Evolutionary conservation across 1,284 basidiomycete genomes (phyloP).

Genomic region (Trametes versicolor): DNA sequence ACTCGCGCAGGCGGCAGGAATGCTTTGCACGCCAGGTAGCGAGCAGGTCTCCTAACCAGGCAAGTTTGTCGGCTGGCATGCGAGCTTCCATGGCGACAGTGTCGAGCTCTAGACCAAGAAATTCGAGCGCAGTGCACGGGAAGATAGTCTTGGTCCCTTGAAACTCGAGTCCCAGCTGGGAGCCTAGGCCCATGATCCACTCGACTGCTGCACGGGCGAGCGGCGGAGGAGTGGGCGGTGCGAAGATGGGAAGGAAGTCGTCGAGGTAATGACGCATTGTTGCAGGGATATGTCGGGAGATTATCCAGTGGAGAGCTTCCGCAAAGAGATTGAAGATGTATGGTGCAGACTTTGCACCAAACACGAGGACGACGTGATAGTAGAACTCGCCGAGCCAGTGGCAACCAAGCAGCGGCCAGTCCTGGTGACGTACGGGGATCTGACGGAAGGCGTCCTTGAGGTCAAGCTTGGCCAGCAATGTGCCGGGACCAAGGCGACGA

Average conservation of each 20-base stretch:
- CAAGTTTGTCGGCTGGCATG: constrained; percentile 12
- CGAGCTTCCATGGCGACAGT: constrained; percentile 19
- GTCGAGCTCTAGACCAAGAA: constrained; percentile 21
- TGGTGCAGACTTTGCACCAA: constrained; percentile 38
- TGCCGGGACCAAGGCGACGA: constrained; percentile 39
- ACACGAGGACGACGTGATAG: constrained; percentile 43
- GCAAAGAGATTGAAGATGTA: constrained; percentile 54
- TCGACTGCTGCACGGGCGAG: background rate
- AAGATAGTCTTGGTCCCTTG: constrained; percentile 7
- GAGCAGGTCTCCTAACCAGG: constrained; percentile 10
- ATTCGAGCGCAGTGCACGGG: constrained; percentile 9
- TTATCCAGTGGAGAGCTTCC: constrained; percentile 49
- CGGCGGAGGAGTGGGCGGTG: background rate
- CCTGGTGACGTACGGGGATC: constrained; percentile 44
- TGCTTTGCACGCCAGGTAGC: background rate
- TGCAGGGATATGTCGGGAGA: constrained; percentile 27
- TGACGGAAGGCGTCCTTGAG: constrained; percentile 49
- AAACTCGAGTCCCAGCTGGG: constrained; percentile 18
- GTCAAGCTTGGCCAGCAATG: constrained; percentile 51
- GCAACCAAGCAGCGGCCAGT: constrained; percentile 49
- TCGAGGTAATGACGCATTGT: constrained; percentile 18
- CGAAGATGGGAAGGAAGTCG: constrained; percentile 20
- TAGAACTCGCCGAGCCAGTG: constrained; percentile 44
- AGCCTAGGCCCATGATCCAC: constrained; percentile 16
- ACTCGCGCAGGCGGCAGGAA: constrained; percentile 13